Evolutionary conservation across 192 early-diverging fungal genomes (phyloP).

Genomic region (Mortierella alpina): DNA sequence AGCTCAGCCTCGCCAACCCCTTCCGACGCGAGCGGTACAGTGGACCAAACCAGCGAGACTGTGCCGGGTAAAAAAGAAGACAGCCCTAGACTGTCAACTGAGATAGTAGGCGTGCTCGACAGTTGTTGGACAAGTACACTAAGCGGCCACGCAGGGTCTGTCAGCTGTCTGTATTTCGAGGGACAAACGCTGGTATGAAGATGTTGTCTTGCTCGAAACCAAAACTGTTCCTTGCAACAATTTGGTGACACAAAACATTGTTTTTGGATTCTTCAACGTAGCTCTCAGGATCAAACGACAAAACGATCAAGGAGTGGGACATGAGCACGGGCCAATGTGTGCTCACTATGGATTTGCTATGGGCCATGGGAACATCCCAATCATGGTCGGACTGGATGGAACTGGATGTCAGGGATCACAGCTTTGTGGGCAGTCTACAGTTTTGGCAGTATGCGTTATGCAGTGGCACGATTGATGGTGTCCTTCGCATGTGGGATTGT

Average conservation of each 20-base stretch:
- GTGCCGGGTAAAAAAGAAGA: conserved; percentile 8
- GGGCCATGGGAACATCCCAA: conserved; percentile 62
- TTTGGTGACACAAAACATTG: too few relatives aligned
- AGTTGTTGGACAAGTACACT: conserved; percentile 52
- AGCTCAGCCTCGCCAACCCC: conserved; percentile 15
- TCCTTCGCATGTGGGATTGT: conserved; percentile 82
- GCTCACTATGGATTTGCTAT: conserved; percentile 74
- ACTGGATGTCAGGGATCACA: conserved; percentile 40
- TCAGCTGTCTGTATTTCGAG: conserved; percentile 65
- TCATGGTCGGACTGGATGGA: conserved; percentile 43
- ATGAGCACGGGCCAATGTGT: conserved; percentile 72
- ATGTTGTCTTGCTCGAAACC: conserved; percentile 27
- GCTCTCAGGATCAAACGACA: conserved; percentile 80
- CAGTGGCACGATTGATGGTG: conserved; percentile 80
- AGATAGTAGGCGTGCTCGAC: conserved; percentile 19
- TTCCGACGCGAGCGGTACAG: conserved; percentile 8
- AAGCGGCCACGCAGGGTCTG: conserved; percentile 57
- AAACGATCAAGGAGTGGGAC: conserved; percentile 85
- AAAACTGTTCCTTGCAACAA: too few relatives aligned
- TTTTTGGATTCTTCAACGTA: conserved; percentile 49
- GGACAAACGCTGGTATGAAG: conserved; percentile 60
- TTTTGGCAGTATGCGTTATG: conserved; percentile 79
- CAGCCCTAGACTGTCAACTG: conserved; percentile 21
- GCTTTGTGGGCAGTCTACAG: conserved; percentile 77
- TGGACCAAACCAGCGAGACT: conserved; percentile 11